Percentiles rank a stretch among this genome's conserved stretches.
Evolutionary conservation across 148 eudicot genomes (phyloP).

Genomic region (Rhododendron henanense): DNA sequence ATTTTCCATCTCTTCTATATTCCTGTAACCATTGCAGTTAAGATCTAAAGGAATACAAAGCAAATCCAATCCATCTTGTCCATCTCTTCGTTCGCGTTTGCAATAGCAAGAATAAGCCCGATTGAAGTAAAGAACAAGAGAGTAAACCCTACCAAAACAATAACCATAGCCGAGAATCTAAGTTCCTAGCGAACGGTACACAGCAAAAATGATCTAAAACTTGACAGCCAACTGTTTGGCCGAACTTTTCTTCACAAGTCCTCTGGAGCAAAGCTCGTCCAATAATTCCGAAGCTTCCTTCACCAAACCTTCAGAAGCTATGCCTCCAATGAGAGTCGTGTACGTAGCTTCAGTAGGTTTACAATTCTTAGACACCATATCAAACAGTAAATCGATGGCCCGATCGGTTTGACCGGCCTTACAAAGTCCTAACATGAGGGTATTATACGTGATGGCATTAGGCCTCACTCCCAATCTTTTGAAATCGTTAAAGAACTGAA

Average conservation of each 20-base stretch:
- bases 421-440: constrained; percentile 56
- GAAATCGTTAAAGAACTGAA: constrained; percentile 39
- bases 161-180: background rate
- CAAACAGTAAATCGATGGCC: constrained; percentile 52
- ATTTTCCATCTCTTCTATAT: background rate
- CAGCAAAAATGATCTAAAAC: background rate
- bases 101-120: background rate
- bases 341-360: constrained; percentile 57
- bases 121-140: background rate
- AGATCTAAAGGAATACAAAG: background rate
- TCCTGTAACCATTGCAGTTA: background rate
- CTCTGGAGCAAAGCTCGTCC: constrained; percentile 43
- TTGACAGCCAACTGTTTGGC: constrained; percentile 47
- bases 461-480: constrained; percentile 47
- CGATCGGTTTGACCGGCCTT: constrained; percentile 49
- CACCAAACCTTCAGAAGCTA: constrained; percentile 53
- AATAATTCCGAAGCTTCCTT: constrained; percentile 49
- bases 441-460: constrained; percentile 49
- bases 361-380: constrained; percentile 56
- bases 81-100: background rate
- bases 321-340: constrained; percentile 49
- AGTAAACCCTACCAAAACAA: background rate
- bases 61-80: background rate
- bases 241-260: constrained; percentile 52
- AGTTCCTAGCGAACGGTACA: background rate